Evolutionary conservation across 1,284 basidiomycete genomes (phyloP).

Genomic region (Cryptococcus sp.): DNA sequence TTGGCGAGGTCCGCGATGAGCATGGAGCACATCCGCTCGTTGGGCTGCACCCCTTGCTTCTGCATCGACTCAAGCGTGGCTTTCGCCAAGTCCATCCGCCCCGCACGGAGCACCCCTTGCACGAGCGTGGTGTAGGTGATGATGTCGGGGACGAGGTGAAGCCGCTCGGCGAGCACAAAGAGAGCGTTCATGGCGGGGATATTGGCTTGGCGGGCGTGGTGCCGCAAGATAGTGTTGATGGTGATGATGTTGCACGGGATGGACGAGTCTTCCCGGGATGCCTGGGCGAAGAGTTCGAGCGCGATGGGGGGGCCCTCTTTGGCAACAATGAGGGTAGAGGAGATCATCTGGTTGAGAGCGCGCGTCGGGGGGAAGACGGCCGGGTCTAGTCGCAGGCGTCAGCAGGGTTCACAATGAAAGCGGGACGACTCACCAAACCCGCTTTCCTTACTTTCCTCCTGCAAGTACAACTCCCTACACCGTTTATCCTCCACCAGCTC

Average conservation of each 20-base stretch:
- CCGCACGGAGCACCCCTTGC: slow-evolving; percentile 64
- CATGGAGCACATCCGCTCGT: slow-evolving; percentile 66
- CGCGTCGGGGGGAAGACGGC: slow-evolving; percentile 38
- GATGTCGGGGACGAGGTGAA: slow-evolving; percentile 63
- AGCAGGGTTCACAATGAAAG: not conserved
- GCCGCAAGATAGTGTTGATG: slow-evolving; percentile 71
- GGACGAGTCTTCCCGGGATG: slow-evolving; percentile 29
- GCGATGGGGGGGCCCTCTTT: slow-evolving; percentile 27
- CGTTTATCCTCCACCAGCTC: slow-evolving; percentile 32
- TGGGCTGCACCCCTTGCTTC: slow-evolving; percentile 67
- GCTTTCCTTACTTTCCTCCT: slow-evolving; percentile 10
- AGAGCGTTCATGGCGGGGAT: slow-evolving; percentile 61
- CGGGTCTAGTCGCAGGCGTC: not conserved
- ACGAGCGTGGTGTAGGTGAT: slow-evolving; percentile 78
- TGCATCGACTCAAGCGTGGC: slow-evolving; percentile 66
- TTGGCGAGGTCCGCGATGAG: slow-evolving; percentile 69
- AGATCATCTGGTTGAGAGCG: slow-evolving; percentile 45
- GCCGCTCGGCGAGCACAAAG: slow-evolving; percentile 56
- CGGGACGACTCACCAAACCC: not conserved
- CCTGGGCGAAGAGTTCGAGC: slow-evolving; percentile 34
- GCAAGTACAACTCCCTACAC: slow-evolving; percentile 26
- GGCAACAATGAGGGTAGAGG: slow-evolving; percentile 34
- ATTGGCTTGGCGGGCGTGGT: slow-evolving; percentile 61
- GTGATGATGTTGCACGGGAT: slow-evolving; percentile 63
- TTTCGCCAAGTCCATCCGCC: slow-evolving; percentile 63